Evolutionary conservation across 768 basidiomycete species (phyloP), one percentile per base, ranked within the genome.

Genomic region (Coprinopsis marcescibilis): DNA sequence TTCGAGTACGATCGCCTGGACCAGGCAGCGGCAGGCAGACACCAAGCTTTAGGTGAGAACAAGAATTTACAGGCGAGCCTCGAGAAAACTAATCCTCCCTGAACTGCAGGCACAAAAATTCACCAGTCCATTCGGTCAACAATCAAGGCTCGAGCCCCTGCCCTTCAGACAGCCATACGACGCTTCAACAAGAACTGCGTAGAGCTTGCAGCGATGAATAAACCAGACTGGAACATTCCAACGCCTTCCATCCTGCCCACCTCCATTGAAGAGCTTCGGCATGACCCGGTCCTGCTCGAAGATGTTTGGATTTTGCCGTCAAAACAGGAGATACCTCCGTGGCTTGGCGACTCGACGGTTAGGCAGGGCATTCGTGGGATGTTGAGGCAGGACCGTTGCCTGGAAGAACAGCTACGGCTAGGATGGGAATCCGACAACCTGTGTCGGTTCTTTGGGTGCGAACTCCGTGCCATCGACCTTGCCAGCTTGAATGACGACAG

Each of bases 1-100:
- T 65, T 65, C 23, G 66, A 69, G 35, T 66, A 64, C 62, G 66
- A 71, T 14, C 56, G 52, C 13, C 52, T 68, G 1, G 62, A 68
- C 42, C 61, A 59, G 23, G 65, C 68, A 1, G 59, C 61, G 5
- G 55, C 63, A 2, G 60, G 67, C 1, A 27, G 50, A 3, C 52
- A 65, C 6, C 50, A 66, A 19, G 43, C 65, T 2, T 52, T 70
- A 2, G 69, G 71, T 70, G 26, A 14, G 59, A 41, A 0, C 25
- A 46, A 8, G 13, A 7, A 29, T 6, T 14, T 7, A 25, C 13
- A 32, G 5, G 19, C 32, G 2, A 15, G 21, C n/a, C n/a, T n/a
- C n/a, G n/a, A n/a, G n/a, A n/a, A n/a, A n/a, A n/a, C n/a, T n/a
- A n/a, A n/a, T n/a, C n/a, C n/a, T n/a, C n/a, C n/a, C n/a, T n/a